These are phyloP conservation scores for Lachnellula subtilissima DNA, from an alignment of 2,329 filamentous ascomycete species.

Conservation along the genomic window DNA sequence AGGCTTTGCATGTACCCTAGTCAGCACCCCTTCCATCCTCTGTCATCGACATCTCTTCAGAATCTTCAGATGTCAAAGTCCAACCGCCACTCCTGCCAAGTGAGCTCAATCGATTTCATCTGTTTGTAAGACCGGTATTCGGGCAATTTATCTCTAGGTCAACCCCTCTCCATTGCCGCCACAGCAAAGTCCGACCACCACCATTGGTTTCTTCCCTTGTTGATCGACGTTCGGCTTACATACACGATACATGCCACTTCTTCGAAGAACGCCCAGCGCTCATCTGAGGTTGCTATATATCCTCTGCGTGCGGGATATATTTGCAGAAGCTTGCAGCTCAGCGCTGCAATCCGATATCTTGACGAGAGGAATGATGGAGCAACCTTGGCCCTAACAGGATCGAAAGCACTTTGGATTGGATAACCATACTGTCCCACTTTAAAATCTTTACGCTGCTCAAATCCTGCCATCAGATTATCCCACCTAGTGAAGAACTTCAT, in stretches of 20 bases:
- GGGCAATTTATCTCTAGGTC: not conserved
- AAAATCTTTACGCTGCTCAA: not conserved
- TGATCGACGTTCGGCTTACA: not conserved
- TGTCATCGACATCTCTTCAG: not conserved
- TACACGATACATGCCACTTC: not conserved
- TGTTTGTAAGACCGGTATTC: not conserved
- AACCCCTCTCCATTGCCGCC: not conserved
- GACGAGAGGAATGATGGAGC: not conserved
- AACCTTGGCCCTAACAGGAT: not conserved
- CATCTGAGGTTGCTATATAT: not conserved
- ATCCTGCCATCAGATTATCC: constrained; percentile 13
- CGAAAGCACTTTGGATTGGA: not conserved
- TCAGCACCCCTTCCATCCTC: not conserved
- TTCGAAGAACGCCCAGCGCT: not conserved
- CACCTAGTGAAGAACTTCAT: constrained; percentile 2
- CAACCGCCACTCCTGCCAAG: not conserved
- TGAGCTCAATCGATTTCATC: not conserved
- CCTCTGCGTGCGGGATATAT: not conserved
- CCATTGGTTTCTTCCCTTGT: not conserved
- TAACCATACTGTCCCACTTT: constrained; percentile 1
- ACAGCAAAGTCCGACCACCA: not conserved
- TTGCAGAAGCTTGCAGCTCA: not conserved
- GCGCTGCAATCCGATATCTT: not conserved
- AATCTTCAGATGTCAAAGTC: not conserved
- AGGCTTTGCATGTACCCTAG: not conserved